Evolutionary conservation across 2,329 filamentous ascomycete genomes (phyloP).

Genomic region (Dryadomyces sulphureus): DNA sequence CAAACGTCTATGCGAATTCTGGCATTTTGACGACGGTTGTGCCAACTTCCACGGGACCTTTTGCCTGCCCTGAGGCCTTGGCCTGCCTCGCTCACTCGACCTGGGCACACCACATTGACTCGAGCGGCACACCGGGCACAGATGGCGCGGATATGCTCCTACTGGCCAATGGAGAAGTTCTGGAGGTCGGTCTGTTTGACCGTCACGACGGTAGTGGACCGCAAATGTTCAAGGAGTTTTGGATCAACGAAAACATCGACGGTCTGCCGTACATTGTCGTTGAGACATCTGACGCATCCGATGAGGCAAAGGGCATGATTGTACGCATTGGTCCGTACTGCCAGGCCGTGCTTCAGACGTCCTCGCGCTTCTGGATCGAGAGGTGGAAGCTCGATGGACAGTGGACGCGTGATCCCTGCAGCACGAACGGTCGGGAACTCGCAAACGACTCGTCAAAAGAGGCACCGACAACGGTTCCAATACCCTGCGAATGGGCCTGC

Average conservation of each 20-base stretch:
- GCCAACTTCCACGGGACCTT: neutral
- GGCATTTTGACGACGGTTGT: neutral
- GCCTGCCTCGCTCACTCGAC: neutral
- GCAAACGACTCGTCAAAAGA: neutral
- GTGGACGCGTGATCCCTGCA: neutral
- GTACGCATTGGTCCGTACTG: conserved; percentile 3
- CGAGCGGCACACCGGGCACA: neutral
- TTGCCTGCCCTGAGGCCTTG: neutral
- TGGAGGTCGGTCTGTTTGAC: conserved; percentile 1
- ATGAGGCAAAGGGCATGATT: neutral
- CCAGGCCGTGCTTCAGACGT: conserved; percentile 1
- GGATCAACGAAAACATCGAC: neutral
- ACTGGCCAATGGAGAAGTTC: conserved; percentile 3
- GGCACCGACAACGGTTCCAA: neutral
- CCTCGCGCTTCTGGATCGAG: neutral
- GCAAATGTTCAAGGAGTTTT: conserved; percentile 4
- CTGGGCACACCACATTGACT: conserved; percentile 3
- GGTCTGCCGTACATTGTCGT: conserved; percentile 4
- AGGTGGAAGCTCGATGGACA: neutral
- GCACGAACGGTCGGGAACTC: neutral
- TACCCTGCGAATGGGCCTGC: neutral
- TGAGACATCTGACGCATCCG: neutral
- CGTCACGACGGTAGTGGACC: neutral
- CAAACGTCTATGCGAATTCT: conserved; percentile 1
- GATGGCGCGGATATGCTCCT: conserved; percentile 5